A percentile compares a stretch with the other conserved stretches of the same genome.
phyloP scores from a whole-genome alignment of 805 yeast genomes.

The Scheffersomyces stipitis region DNA sequence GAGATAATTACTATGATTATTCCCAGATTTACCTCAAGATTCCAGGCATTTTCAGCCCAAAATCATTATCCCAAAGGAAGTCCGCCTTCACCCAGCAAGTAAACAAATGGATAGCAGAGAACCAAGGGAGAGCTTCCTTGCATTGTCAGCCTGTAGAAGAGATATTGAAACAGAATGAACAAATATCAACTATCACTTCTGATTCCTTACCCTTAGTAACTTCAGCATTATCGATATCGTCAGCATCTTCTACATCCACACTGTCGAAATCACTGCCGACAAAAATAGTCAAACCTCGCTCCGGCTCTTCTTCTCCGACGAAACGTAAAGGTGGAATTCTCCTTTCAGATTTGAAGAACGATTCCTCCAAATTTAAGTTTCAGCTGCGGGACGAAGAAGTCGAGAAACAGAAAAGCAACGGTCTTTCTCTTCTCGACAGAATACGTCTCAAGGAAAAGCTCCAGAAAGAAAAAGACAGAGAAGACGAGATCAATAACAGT shows the following conservation, averaged over 20 bases:
- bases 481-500: conserved; percentile 4
- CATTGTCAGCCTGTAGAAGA: background rate
- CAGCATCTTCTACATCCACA: background rate
- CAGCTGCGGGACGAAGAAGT: conserved; percentile 7
- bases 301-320: background rate
- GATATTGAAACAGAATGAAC: background rate
- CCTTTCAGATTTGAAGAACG: conserved; percentile 26
- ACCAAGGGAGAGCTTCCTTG: conserved; percentile 5
- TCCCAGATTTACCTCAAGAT: conserved; percentile 7
- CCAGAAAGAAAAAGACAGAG: conserved; percentile 5
- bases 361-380: conserved; percentile 35
- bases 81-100: conserved; percentile 12
- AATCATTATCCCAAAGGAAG: conserved; percentile 14
- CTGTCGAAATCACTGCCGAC: background rate
- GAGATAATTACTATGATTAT: conserved; percentile 2
- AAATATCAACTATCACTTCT: background rate
- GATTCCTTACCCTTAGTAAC: background rate
- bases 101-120: conserved; percentile 22
- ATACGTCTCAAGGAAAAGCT: conserved; percentile 36
- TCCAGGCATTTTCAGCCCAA: conserved; percentile 4
- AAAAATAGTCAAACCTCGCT: background rate
- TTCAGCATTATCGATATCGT: too few relatives aligned
- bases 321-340: background rate
- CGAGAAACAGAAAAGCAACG: conserved; percentile 19
- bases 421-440: conserved; percentile 39